Evolutionary conservation across 2,329 filamentous ascomycete genomes (phyloP), one percentile per base, ranked within the genome.

Genomic region (Fusarium chaquense): DNA sequence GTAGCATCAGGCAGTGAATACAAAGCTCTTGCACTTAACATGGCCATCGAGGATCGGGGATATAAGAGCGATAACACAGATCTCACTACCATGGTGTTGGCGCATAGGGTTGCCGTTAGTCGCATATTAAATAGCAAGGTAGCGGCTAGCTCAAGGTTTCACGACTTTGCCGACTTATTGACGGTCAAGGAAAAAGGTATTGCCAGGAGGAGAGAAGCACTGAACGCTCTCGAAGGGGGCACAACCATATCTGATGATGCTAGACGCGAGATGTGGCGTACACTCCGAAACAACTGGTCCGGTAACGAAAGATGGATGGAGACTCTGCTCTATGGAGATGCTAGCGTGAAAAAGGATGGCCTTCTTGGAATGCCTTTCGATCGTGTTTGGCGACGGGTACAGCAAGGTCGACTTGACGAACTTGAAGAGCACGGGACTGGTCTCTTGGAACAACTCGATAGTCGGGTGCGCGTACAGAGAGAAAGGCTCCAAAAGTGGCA

Each of bases 281-380:
- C 86, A 4, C 81, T 94, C 32, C 84, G 86, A 36, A 89, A 90
- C 65, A 93, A 93, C 70, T 97, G 94, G 94, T 84, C 92, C 16
- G 94, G 93, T 3, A 89, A 90, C 73, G 87, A 90, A 62, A 86
- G 88, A 58, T 95, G 93, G 90, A 85, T 93, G 72, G 86, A 93
- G 49, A 84, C 88, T 3, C 81, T 97, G 22, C 77, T 96, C 0
- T 84, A 90, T 52, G 92, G 92, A 3, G 90, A 93, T 46, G 82
- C 83, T 22, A 82, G 82, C 10, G 80, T 83, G 3, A 82, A 82
- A 28, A 86, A 83, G 33, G 91, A 92, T 64, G 85, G 83, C 0
- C 81, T 96, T n/a, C 77, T 97, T 16, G 85, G 85, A 3, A 85
- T 85, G 36, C 83, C 88, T 0, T 96, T 94, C 67, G 87, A 92